phyloP scores from a whole-genome alignment of 139 green algal species.

The Tetradesmus lagerheimii region DNA sequence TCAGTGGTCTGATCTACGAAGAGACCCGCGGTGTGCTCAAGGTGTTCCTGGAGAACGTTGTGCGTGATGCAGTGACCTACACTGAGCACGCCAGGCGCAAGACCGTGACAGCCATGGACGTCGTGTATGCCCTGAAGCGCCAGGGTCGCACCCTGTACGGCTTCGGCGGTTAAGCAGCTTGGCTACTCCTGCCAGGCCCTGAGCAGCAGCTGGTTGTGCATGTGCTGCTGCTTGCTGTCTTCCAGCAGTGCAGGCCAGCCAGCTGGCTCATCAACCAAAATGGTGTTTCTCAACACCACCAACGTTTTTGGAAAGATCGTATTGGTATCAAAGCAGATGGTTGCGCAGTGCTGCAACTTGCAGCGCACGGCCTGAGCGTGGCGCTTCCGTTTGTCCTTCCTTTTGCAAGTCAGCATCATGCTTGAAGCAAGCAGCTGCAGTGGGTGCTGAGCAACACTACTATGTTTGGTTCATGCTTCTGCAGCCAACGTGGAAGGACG shows the following conservation, averaged over 20 bases:
- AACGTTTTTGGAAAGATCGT: too few relatives aligned
- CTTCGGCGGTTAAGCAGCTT: constrained; percentile 89
- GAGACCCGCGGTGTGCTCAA: constrained; percentile 90
- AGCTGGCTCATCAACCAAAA: too few relatives aligned
- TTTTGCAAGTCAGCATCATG: too few relatives aligned
- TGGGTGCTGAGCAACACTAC: too few relatives aligned
- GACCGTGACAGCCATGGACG: constrained; percentile 96
- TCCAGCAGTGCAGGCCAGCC: background rate
- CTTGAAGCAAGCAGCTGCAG: too few relatives aligned
- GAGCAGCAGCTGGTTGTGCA: background rate
- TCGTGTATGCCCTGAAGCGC: constrained; percentile 96
- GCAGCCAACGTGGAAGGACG: too few relatives aligned
- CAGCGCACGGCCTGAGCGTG: too few relatives aligned
- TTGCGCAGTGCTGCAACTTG: too few relatives aligned
- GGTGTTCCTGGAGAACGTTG: constrained; percentile 94
- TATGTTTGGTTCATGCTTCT: too few relatives aligned
- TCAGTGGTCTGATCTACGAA: constrained; percentile 90
- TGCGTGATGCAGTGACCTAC: constrained; percentile 97
- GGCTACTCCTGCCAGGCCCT: background rate
- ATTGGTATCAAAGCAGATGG: too few relatives aligned
- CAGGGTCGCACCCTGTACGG: constrained; percentile 97
- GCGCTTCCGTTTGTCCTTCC: too few relatives aligned
- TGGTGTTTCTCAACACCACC: too few relatives aligned
- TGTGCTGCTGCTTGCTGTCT: background rate
- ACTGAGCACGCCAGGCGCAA: constrained; percentile 94